phyloP scores from a whole-genome alignment of 257 asterid species.

The Nicotiana tomentosiformis region DNA sequence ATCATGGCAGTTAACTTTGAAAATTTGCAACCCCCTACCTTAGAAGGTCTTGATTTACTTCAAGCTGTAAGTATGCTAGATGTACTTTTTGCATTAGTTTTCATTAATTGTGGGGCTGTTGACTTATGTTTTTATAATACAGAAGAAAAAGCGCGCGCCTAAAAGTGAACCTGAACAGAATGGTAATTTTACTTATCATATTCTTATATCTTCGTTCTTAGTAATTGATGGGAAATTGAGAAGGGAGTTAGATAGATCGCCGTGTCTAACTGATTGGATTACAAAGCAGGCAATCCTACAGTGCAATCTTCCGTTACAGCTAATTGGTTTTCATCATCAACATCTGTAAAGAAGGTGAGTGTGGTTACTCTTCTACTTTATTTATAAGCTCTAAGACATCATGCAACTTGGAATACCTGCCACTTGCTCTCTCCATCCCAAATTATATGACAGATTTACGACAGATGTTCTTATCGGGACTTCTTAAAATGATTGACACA shows the following conservation, averaged over 20 bases:
- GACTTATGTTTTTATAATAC: conserved; percentile 16
- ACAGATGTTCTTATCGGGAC: background rate
- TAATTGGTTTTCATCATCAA: conserved; percentile 82
- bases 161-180: conserved; percentile 51
- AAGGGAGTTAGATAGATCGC: background rate
- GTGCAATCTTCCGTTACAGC: conserved; percentile 70
- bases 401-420: background rate
- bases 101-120: background rate
- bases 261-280: conserved; percentile 22
- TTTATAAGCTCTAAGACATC: background rate
- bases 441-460: background rate
- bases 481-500: background rate
- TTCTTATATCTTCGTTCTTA: background rate
- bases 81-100: background rate
- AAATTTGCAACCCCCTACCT: conserved; percentile 64
- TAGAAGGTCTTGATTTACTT: conserved; percentile 81
- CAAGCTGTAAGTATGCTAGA: conserved; percentile 52
- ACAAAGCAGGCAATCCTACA: conserved; percentile 45
- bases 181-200: conserved; percentile 34
- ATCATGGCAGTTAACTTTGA: conserved; percentile 66
- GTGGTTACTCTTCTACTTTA: background rate
- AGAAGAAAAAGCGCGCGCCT: conserved; percentile 56
- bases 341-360: conserved; percentile 87
- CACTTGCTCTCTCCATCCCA: background rate
- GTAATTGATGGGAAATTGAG: background rate